phyloP scores from a whole-genome alignment of 768 basidiomycete species.

The Hirschioporus abietinus region DNA sequence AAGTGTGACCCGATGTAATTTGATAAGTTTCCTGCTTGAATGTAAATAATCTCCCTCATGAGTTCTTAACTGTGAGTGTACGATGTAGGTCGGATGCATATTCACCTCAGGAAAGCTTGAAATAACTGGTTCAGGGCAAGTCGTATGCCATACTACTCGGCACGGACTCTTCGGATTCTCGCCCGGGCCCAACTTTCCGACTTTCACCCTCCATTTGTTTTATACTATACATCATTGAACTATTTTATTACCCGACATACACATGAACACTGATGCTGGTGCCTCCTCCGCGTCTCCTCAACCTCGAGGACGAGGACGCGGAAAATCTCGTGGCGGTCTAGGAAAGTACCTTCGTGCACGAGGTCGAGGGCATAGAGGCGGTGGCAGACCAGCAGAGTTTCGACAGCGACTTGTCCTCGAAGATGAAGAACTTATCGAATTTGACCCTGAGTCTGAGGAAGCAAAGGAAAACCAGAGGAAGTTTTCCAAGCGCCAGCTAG shows the following conservation, averaged over 20 bases:
- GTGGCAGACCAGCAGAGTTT: constrained; percentile 64
- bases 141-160: too few species aligned
- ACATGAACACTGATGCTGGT: neutral
- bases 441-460: constrained; percentile 39
- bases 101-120: too few species aligned
- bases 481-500: constrained; percentile 54
- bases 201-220: too few species aligned
- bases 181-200: too few species aligned
- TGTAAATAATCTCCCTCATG: constrained; percentile 77
- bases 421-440: constrained; percentile 40
- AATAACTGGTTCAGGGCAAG: neutral
- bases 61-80: neutral
- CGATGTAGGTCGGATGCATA: neutral
- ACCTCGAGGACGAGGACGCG: constrained; percentile 39
- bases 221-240: neutral
- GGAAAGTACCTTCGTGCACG: constrained; percentile 73
- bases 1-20: constrained; percentile 74
- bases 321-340: constrained; percentile 59
- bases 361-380: constrained; percentile 49
- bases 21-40: constrained; percentile 64
- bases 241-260: neutral
- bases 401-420: constrained; percentile 54
- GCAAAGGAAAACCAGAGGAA: constrained; percentile 43
- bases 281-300: neutral
- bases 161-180: too few species aligned